Base-by-base conservation (phyloP, 768 basidiomycete genomes). In the Amanita molliuscula region DNA sequence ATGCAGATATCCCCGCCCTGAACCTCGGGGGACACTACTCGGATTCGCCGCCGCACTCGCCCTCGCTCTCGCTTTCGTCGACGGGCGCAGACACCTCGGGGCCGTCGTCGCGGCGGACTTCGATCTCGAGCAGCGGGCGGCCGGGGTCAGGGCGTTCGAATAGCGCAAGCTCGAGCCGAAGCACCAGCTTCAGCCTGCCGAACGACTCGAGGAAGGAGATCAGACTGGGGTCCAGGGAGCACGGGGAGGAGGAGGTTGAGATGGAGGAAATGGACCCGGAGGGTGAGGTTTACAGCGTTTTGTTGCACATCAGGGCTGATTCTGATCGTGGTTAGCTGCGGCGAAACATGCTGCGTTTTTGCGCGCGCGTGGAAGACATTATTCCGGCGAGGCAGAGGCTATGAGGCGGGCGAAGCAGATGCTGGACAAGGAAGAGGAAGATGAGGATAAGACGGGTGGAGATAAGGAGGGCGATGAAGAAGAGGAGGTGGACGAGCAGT, bases 181-280 rank as follows among this genome's bases (percentile, higher is more conserved):
- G 86, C 68, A 88, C 88, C 28, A 87, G 84, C 64, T 90, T 90
- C 65, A 88, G 77, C 62, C 70, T 90, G 29, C 87, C 88, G 0
- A 78, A 70, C 56, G 84, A 87, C 49, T 79, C 81, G 8, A 72
- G 78, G 43, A 75, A 72, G 44, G 78, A 75, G 53, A 78, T 87
- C 56, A 68, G 74, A 41, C 68, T 74, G 49, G 69, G 75, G 53
- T 76, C 69, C 1, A 73, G 78, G 28, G 78, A 83, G 55, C 23
- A 10, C n/a, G 67, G 74, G 6, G 81, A 79, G 1, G 87, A 81
- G 42, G 84, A 89, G 61, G 74, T 79, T 5, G 85, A 89, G 58
- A 81, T 77, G 3, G 87, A 91, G 54, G 88, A 88, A 61, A 86
- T 91, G 87, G 87, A 91, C 57, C 87, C 86, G 67, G 91, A 93